Conservation (phyloP, 768 basidiomycete species). For the Omphalotus guepiniiformis region DNA sequence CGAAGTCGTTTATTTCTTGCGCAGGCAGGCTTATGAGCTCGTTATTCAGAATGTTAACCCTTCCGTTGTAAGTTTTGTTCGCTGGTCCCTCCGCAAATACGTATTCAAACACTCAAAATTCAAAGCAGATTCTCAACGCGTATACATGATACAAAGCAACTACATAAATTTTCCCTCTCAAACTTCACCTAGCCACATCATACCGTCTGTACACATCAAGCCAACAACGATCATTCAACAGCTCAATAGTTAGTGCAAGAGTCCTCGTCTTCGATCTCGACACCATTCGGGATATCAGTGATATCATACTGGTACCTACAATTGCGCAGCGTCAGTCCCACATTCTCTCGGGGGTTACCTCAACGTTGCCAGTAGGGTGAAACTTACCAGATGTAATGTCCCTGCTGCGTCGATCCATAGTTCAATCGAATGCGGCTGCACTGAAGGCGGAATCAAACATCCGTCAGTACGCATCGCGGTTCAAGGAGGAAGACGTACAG, state of each 20-base stretch:
- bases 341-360: neutral
- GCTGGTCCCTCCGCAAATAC: no score
- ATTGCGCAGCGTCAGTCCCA: neutral
- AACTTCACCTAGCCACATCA: no score
- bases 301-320: conserved; percentile 6
- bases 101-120: no score
- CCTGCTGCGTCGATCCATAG: conserved; percentile 3
- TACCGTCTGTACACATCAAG: no score
- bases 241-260: conserved; percentile 3
- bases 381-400: conserved; percentile 5
- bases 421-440: conserved; percentile 5
- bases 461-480: neutral
- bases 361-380: neutral
- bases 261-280: neutral
- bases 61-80: no score
- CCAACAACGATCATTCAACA: neutral
- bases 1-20: no score
- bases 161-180: no score
- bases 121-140: no score
- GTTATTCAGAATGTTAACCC: no score
- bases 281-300: conserved; percentile 5
- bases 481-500: neutral
- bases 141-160: no score
- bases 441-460: neutral
- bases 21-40: no score